Evolutionary conservation across 1,284 basidiomycete species (phyloP).

Genomic region (Amylostereum chailletii): DNA sequence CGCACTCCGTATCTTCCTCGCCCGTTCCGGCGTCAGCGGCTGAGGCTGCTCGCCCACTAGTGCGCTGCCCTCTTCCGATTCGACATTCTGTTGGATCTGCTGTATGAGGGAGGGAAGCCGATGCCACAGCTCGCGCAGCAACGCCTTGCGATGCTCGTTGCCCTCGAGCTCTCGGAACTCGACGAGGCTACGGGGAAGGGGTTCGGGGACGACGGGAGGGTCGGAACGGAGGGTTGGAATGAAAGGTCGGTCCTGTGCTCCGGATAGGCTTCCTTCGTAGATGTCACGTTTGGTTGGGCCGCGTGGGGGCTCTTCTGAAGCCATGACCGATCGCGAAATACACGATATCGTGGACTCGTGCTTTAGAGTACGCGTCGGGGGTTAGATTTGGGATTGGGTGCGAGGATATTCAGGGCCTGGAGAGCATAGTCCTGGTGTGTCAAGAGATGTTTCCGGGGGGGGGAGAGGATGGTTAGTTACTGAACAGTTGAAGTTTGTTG

Average conservation of each 20-base stretch:
- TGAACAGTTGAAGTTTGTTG: neutral
- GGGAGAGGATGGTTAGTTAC: slow-evolving; percentile 2
- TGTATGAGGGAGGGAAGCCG: slow-evolving; percentile 33
- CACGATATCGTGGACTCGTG: too few relatives aligned
- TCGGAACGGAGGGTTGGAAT: slow-evolving; percentile 55
- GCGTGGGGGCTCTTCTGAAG: slow-evolving; percentile 1
- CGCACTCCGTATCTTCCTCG: slow-evolving; percentile 55
- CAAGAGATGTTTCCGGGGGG: neutral
- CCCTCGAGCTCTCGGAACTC: slow-evolving; percentile 63
- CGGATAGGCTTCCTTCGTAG: slow-evolving; percentile 41
- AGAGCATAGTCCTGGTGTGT: slow-evolving; percentile 7
- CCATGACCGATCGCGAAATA: too few relatives aligned
- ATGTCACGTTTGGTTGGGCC: slow-evolving; percentile 31
- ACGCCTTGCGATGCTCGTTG: slow-evolving; percentile 44
- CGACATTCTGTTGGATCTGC: slow-evolving; percentile 16
- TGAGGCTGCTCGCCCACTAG: slow-evolving; percentile 15
- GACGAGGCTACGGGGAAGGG: slow-evolving; percentile 38
- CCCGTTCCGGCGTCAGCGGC: slow-evolving; percentile 56
- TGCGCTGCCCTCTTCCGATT: slow-evolving; percentile 20
- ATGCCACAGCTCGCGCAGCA: slow-evolving; percentile 53
- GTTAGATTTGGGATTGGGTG: slow-evolving; percentile 1
- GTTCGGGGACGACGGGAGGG: slow-evolving; percentile 25
- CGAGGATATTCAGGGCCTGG: neutral
- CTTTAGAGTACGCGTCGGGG: neutral
- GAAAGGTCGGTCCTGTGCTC: slow-evolving; percentile 43